These are phyloP conservation scores for Antrodiella citrinella DNA, from an alignment of 768 basidiomycete genomes.

Conservation along the genomic window DNA sequence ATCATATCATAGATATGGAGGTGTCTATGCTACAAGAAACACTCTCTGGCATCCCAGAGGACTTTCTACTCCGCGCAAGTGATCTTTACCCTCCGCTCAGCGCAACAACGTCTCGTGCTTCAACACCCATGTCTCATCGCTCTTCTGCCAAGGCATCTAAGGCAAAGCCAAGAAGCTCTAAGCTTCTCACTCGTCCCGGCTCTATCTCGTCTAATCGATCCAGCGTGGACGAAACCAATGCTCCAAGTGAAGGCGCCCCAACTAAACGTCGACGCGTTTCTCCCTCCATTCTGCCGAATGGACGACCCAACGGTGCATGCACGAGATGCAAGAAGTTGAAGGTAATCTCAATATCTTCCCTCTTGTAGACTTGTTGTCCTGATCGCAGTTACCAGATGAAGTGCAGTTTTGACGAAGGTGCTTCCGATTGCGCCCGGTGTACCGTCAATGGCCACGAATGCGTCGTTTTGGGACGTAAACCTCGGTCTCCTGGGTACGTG, in stretches of 20 bases:
- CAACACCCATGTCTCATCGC: neutral
- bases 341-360: too few relatives aligned
- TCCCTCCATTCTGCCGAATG: neutral
- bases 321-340: slow-evolving; percentile 12
- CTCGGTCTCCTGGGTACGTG: slow-evolving; percentile 25
- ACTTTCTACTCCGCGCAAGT: neutral
- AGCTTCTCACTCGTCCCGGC: neutral
- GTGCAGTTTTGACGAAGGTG: slow-evolving; percentile 17
- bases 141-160: neutral
- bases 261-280: slow-evolving; percentile 4
- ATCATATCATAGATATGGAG: neutral
- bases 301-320: slow-evolving; percentile 7
- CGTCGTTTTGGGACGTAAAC: slow-evolving; percentile 24
- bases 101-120: neutral
- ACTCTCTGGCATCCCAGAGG: neutral
- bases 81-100: neutral
- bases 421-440: slow-evolving; percentile 16
- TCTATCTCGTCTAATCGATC: slow-evolving; percentile 1
- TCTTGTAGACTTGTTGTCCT: too few relatives aligned
- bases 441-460: slow-evolving; percentile 22
- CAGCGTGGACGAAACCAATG: neutral
- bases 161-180: neutral
- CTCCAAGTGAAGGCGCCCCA: neutral
- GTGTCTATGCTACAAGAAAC: neutral
- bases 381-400: slow-evolving; percentile 21